phyloP scores from a whole-genome alignment of 129 eudicot genomes.

The Tagetes erecta region DNA sequence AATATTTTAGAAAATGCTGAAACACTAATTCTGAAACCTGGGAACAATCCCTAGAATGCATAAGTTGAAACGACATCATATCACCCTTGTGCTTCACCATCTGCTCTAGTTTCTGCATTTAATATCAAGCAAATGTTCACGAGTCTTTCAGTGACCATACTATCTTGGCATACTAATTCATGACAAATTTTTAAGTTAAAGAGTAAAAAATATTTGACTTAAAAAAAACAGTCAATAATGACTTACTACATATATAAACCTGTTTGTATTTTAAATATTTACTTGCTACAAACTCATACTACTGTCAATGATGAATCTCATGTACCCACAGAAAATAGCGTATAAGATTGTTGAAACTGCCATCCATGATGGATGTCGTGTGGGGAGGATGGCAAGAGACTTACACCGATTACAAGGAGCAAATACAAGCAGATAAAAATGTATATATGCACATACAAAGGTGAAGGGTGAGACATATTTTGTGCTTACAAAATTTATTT shows the following conservation, averaged over 20 bases:
- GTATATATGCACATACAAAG: background rate
- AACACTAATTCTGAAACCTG: constrained; percentile 51
- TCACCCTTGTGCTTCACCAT: constrained; percentile 68
- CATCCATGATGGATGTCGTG: background rate
- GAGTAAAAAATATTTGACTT: background rate
- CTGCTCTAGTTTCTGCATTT: constrained; percentile 72
- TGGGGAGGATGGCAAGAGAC: constrained; percentile 14
- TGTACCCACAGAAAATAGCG: background rate
- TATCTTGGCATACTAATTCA: background rate
- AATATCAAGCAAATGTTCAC: constrained; percentile 22
- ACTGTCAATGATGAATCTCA: background rate
- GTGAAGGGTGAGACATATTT: background rate
- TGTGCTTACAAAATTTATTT: constrained; percentile 71
- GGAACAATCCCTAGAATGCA: constrained; percentile 79
- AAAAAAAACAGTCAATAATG: background rate
- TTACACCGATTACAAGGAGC: background rate
- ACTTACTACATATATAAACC: background rate
- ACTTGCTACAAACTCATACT: background rate
- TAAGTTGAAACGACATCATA: constrained; percentile 67
- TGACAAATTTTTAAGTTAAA: background rate
- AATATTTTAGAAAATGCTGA: background rate
- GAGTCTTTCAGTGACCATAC: background rate
- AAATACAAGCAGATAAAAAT: background rate
- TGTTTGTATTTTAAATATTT: background rate
- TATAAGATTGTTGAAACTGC: background rate